Evolutionary conservation across 2,329 filamentous ascomycete genomes (phyloP).

Genomic region (Dryadomyces quercus-mongolicae): DNA sequence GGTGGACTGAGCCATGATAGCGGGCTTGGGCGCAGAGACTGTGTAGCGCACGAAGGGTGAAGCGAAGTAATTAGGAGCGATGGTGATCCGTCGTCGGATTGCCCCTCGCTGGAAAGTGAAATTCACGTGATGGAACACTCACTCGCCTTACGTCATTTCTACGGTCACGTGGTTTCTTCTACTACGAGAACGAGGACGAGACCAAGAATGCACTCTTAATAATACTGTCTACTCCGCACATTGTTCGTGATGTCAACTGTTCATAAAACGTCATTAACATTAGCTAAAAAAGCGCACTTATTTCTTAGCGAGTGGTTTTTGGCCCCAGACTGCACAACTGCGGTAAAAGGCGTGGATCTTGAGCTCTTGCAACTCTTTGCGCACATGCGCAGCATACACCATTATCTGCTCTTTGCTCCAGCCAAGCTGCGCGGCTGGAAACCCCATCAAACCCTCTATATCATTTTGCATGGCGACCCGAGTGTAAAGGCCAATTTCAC

Average conservation of each 20-base stretch:
- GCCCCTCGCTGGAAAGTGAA: no score
- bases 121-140: no score
- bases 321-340: not conserved
- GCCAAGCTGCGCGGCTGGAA: not conserved
- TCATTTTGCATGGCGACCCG: not conserved
- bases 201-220: no score
- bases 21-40: not conserved
- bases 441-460: not conserved
- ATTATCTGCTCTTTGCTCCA: not conserved
- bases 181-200: no score
- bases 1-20: slow-evolving; percentile 44
- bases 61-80: not conserved
- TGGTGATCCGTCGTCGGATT: not conserved
- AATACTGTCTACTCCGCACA: no score
- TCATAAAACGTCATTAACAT: no score
- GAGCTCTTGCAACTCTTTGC: not conserved
- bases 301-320: not conserved
- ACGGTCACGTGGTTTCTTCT: no score
- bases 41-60: no score
- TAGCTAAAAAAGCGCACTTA: not conserved
- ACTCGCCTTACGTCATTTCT: no score
- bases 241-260: no score
- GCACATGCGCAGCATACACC: not conserved
- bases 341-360: not conserved
- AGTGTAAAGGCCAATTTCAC: not conserved